Conservation (phyloP, 176 grass and related monocot species). For the Urochloa ruziziensis region DNA sequence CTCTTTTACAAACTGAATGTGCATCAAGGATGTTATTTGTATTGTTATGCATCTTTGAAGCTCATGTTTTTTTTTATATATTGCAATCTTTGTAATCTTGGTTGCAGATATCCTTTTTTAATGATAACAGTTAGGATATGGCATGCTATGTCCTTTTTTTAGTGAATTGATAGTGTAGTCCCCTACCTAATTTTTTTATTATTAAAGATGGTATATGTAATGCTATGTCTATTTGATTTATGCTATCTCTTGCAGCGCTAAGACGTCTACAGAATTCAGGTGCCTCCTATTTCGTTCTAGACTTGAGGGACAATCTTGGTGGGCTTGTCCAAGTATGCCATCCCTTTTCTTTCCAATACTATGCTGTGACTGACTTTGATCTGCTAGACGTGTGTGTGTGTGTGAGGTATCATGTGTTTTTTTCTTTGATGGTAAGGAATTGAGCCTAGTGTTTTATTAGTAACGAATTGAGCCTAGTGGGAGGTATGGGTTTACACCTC, state of each 20-base stretch:
- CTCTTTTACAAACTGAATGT: slow-evolving; percentile 16
- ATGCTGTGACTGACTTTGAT: not conserved
- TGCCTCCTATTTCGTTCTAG: slow-evolving; percentile 85
- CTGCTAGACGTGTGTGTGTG: slow-evolving; percentile 17
- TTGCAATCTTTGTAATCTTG: slow-evolving; percentile 6
- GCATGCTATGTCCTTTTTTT: no score
- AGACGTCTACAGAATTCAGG: slow-evolving; percentile 75
- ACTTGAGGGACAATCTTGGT: slow-evolving; percentile 98
- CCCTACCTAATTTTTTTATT: no score
- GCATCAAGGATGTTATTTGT: not conserved
- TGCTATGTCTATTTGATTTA: slow-evolving; percentile 30
- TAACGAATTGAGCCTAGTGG: no score
- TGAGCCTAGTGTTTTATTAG: no score
- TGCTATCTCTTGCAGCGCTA: slow-evolving; percentile 61
- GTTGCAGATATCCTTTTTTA: not conserved
- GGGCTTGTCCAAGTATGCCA: slow-evolving; percentile 82
- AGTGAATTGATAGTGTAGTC: no score
- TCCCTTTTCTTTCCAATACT: slow-evolving; percentile 5
- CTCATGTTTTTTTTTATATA: slow-evolving; percentile 10
- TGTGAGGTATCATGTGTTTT: not conserved
- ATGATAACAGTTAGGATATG: not conserved
- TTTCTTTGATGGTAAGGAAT: not conserved
- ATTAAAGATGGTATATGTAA: not conserved
- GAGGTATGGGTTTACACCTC: not conserved
- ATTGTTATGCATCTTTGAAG: slow-evolving; percentile 23